Evolutionary conservation across 78 protist genomes (phyloP).

Genomic region (Acrasis kona): DNA sequence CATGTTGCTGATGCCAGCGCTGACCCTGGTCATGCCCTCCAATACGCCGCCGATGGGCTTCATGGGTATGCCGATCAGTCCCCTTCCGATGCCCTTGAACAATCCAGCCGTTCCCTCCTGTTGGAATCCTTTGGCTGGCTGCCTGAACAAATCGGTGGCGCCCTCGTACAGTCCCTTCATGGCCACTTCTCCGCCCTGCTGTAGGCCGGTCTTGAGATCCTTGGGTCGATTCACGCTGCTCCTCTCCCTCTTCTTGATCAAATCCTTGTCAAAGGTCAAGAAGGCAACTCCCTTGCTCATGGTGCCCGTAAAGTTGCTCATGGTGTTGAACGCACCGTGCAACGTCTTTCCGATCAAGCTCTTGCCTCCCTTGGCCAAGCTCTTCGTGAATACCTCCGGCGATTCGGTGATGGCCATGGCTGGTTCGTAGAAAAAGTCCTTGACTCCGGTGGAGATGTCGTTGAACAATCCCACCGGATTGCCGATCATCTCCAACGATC

Average conservation of each 20-base stretch:
- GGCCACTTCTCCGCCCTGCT: background rate
- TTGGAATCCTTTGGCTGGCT: constrained; percentile 20
- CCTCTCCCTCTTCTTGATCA: background rate
- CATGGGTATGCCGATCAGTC: constrained; percentile 33
- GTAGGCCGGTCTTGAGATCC: background rate
- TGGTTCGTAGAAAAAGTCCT: constrained; percentile 76
- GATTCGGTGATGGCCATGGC: constrained; percentile 43
- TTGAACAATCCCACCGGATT: constrained; percentile 62
- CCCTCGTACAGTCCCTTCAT: constrained; percentile 6
- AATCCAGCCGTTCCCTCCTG: constrained; percentile 30
- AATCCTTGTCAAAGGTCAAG: background rate
- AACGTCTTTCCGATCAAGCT: background rate
- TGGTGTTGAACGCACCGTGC: background rate
- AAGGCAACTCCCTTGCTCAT: background rate
- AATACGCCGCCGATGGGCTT: constrained; percentile 40
- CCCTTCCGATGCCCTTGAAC: constrained; percentile 30
- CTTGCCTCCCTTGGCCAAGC: constrained; percentile 38
- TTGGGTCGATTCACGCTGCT: background rate
- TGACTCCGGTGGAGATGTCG: background rate
- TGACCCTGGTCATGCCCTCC: background rate
- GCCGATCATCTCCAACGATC: constrained; percentile 64
- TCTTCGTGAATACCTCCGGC: constrained; percentile 56
- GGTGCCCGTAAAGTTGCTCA: background rate
- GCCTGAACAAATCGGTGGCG: constrained; percentile 15
- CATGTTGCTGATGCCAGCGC: background rate